Base-by-base conservation (phyloP, 148 eudicot species). In the Oxyria digyna region DNA sequence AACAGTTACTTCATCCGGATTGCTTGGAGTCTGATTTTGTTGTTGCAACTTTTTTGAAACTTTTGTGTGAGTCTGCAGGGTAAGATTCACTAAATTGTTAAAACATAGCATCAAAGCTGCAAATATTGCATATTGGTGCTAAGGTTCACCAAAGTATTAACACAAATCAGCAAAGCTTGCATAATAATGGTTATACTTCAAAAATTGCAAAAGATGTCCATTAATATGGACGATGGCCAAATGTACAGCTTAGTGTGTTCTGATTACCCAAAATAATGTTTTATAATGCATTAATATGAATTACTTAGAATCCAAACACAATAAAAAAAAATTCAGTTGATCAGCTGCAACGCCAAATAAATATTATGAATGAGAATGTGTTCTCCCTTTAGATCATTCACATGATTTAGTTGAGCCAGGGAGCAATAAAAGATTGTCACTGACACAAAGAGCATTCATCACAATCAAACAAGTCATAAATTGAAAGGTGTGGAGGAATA, bases 51-150 rank as follows among this genome's bases (percentile, higher is more conserved):
- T 88, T 81, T 88, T 94, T 71, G 85, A 71, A 65, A 72, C 72
- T 69, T 81, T 78, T 75, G 81, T 79, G 75, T 90, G 96, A 15
- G 98, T 94, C 98, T 94, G 87, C 77, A 75, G 54, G 26, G 38
- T 37, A 37, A 66, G 38, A n/a, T 35, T 64, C 21, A 33, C 12
- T 24, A 64, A 15, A 64, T 32, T 27, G 35, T 11, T 21, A 55
- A 26, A 1, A 55, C 6, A 9, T 10, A 26, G 62, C 32, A 11
- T 32, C 17, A 55, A 55, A 33, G 1, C 32, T 55, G 33, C 62
- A 55, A 26, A 55, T 1, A 55, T 55, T 23, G 33, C n/a, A 10
- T 27, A 21, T 3, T n/a, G n/a, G n/a, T n/a, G n/a, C n/a, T n/a
- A n/a, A n/a, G n/a, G n/a, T n/a, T n/a, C n/a, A n/a, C n/a, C n/a